Conservation (phyloP, 2,329 filamentous ascomycete species). For the Sclerotiophoma versabilis region DNA sequence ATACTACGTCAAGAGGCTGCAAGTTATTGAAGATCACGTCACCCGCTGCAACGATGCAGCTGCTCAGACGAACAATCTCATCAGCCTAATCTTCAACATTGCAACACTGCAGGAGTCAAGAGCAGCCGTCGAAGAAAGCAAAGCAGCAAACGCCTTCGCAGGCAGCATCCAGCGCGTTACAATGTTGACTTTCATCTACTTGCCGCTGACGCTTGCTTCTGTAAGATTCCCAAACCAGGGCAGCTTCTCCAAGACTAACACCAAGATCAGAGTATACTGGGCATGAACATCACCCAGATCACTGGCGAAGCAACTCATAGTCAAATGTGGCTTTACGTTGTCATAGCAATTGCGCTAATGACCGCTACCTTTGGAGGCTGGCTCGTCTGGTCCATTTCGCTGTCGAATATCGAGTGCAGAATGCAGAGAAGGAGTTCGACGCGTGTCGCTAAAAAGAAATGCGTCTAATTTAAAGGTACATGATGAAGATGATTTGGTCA, state of each 20-base stretch:
- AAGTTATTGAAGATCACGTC: slow-evolving; percentile 20
- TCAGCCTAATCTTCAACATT: slow-evolving; percentile 23
- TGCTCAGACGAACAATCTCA: slow-evolving; percentile 21
- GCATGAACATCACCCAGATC: slow-evolving; percentile 24
- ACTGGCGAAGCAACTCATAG: slow-evolving; percentile 14
- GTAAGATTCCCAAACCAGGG: neutral
- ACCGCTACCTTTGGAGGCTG: slow-evolving; percentile 19
- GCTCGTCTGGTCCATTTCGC: slow-evolving; percentile 16
- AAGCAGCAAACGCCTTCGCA: slow-evolving; percentile 19
- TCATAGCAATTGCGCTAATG: slow-evolving; percentile 18
- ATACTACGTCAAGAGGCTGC: slow-evolving; percentile 8
- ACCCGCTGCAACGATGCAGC: slow-evolving; percentile 18
- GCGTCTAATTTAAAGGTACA: no score
- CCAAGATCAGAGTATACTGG: slow-evolving; percentile 19
- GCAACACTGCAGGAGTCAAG: slow-evolving; percentile 21
- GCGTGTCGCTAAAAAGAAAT: neutral
- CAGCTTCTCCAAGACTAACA: no score
- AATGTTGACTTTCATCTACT: slow-evolving; percentile 24
- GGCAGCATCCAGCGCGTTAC: slow-evolving; percentile 19
- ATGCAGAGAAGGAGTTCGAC: neutral
- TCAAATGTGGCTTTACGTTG: slow-evolving; percentile 19
- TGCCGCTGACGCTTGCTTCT: slow-evolving; percentile 23
- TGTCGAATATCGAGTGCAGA: neutral
- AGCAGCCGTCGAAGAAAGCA: slow-evolving; percentile 23
- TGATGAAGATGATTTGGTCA: no score